Base-by-base conservation (phyloP, 306 rosid species). In the Astragalus glycyphyllos region DNA sequence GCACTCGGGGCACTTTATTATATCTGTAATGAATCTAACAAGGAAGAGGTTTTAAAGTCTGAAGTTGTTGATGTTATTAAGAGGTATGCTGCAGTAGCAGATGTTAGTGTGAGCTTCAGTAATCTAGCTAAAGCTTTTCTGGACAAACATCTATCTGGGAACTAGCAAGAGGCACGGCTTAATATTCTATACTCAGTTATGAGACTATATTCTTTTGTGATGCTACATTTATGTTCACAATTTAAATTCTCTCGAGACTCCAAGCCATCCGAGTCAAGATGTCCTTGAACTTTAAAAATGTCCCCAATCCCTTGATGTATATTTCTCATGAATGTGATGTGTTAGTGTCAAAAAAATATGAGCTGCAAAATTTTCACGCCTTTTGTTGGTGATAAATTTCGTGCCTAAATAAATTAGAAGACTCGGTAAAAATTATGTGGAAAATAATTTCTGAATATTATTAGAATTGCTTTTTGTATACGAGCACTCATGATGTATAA, bases 71-170 rank as follows among this genome's bases (percentile, higher is more conserved):
- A 88, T 68, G 54, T 87, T 67, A 90, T 88, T 77, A 76, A 82
- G 84, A 82, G 94, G 78, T 93, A 90, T 71, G 98, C 98, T 48
- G 89, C 80, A 4, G 90, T 92, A 9, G 94, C 81, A 69, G 84
- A 75, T 34, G 86, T 80, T 14, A 85, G 83, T 74, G 86, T 73
- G 72, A 84, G 84, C 86, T 93, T 93, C 76, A 90, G 97, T 71
- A 90, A 93, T 75, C 71, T 90, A 26, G 98, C 96, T 54, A 88
- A 81, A 83, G 90, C 94, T 49, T 84, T 93, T 87, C 34, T 93
- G 77, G 91, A 80, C 65, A 90, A 85, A 73, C 97, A 88, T 78
- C 32, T 79, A 55, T 56, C 80, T 8, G 68, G 61, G 54, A 80
- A 73, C 68, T 76, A 44, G 26, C 69, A 51, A 40, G 69, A 56